Conservation (phyloP, 1,139 yeast species). For the Nakaseomyces bracarensis region DNA sequence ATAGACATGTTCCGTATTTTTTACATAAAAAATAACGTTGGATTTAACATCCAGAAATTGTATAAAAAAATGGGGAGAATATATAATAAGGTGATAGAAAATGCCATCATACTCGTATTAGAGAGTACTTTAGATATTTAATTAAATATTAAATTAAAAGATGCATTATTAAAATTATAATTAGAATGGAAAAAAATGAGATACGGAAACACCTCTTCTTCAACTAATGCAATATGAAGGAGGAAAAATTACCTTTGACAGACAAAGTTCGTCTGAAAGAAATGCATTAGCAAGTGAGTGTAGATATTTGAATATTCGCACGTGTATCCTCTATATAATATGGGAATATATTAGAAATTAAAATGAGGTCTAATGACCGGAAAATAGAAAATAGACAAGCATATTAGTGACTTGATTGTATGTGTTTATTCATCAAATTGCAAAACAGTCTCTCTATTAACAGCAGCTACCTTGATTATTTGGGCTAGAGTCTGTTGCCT, state of each 20-base stretch:
- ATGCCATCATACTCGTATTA: no score
- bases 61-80: no score
- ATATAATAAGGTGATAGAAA: no score
- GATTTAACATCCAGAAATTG: no score
- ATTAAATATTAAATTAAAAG: no score
- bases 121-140: no score
- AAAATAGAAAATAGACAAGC: no score
- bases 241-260: background rate
- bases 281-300: background rate
- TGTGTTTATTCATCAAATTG: conserved; percentile 12
- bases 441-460: conserved; percentile 53
- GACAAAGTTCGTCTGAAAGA: conserved; percentile 6
- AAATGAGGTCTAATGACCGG: no score
- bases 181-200: no score
- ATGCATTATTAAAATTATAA: no score
- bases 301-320: background rate
- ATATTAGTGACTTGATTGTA: no score
- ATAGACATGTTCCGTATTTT: conserved; percentile 12
- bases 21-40: no score
- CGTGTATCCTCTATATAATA: background rate
- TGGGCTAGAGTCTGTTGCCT: conserved; percentile 54
- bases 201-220: background rate
- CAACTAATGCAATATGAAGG: conserved; percentile 5
- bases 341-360: background rate
- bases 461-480: conserved; percentile 62